Percentiles rank a stretch among this genome's conserved stretches.
These are phyloP conservation scores for Setomelanomma holmii DNA, from an alignment of 2,329 filamentous ascomycete genomes.

Conservation along the genomic window DNA sequence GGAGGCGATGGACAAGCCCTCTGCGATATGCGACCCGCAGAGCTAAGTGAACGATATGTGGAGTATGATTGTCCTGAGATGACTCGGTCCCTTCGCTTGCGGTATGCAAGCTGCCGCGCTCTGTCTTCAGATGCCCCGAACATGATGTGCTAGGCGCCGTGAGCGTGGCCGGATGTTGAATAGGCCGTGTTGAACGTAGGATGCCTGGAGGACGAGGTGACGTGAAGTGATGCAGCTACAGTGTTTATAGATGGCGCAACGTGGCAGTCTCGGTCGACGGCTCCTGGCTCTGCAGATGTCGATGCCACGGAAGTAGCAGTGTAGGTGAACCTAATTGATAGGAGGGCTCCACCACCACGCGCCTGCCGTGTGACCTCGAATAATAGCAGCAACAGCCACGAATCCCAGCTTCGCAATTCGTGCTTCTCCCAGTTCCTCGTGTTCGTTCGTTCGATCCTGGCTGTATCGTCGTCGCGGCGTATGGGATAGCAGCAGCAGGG, in stretches of 20 bases:
- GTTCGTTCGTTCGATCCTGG: too few species aligned
- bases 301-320: too few species aligned
- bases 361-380: too few species aligned
- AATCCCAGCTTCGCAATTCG: not conserved
- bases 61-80: constrained; percentile 26
- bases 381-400: too few species aligned
- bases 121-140: constrained; percentile 45
- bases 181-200: constrained; percentile 12
- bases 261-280: not conserved
- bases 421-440: not conserved
- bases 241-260: not conserved
- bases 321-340: too few species aligned
- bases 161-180: constrained; percentile 6
- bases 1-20: not conserved
- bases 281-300: too few species aligned
- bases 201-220: constrained; percentile 2
- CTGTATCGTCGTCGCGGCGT: too few species aligned
- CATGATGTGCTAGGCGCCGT: constrained; percentile 22
- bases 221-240: not conserved
- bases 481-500: not conserved
- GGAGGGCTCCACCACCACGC: too few species aligned
- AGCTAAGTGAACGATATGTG: constrained; percentile 21
- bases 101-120: constrained; percentile 44
- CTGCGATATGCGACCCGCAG: constrained; percentile 19
- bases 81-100: constrained; percentile 35